Evolutionary conservation across 257 asterid genomes (phyloP), one percentile per base, ranked within the genome.

Genomic region (Knoxia roxburghii): DNA sequence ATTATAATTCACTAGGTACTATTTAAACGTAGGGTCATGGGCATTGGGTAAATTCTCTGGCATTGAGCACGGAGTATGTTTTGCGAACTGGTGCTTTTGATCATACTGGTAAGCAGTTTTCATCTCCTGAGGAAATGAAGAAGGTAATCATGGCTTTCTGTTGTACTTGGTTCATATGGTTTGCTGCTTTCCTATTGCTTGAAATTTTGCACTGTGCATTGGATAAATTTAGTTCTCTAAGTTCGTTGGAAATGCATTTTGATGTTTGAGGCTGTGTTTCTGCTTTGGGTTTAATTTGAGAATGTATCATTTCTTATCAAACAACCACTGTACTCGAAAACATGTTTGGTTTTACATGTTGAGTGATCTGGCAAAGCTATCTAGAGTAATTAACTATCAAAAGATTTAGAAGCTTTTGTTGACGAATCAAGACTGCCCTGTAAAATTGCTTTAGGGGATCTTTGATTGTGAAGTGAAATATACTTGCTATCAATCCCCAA

Each of bases 11-110:
- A 18, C 33, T 59, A 3, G 51, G 12, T 24, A 40, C 56, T 35
- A n/a, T 21, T 2, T 37, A 41, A 40, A 72, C 76, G 78, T 64
- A 90, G 96, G 99, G 99, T 64, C 99, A 94, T 60, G 97, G 95
- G 48, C 96, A 94, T 81, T 94, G 99, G 96, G 96, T 94, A 65
- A 94, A 94, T 83, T 85, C 97, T 14, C 80, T 94, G 74, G 97
- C 99, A 53, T 77, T 90, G 85, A 88, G 99, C 80, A 90, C 99
- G 13, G 96, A 94, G 68, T 90, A 94, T 73, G 95, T 90, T 61
- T 93, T 94, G 74, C 85, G 97, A 60, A 88, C 91, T 70, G 97
- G 98, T 66, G 96, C 96, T 68, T 93, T 85, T 74, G 98, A 93
- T 83, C 97, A 90, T 80, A 86, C 82, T 53, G 69, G 85, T 49